Evolutionary conservation across 176 grass and related monocot genomes (phyloP), one percentile per base, ranked within the genome.

Genomic region (Triticum turgidum): DNA sequence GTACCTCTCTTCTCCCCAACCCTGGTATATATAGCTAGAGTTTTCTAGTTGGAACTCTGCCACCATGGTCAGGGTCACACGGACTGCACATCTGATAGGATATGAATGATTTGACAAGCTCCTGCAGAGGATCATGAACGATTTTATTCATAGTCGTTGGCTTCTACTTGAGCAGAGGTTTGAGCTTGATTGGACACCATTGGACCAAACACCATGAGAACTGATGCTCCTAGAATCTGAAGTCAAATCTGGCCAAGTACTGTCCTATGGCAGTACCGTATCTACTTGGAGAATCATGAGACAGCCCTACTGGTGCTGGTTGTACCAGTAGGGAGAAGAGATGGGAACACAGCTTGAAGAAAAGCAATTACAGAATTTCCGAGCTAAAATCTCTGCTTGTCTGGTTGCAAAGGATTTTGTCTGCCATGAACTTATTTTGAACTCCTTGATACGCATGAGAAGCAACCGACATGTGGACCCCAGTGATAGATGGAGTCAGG

Each of bases 21-120:
- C 39, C 71, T 64, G 56, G 71, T 91, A 88, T 88, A 78, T 91
- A 91, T 91, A 88, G 39, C 4, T 69, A 62, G 30, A 54, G 62
- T 77, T 14, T 69, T 84, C 45, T 71, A 61, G 47, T 38, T 45
- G 29, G 86, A 80, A 33, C 52, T 76, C 22, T 9, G 35, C 51
- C 38, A 65, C 69, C 38, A 85, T 33, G 17, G 22, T 76, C 18
- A 59, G 25, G 11, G 62, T 39, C 71, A 45, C 9, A 52, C 69
- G 51, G 20, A n/a, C 51, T 29, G 47, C 70, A 87, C 69, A 11
- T 74, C 34, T 18, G 32, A 14, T 76, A 37, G 82, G 81, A 85
- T 88, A 82, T 56, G 54, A 76, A 65, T 51, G 78, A 64, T n/a
- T 51, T 20, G 69, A 59, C 76, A 76, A 12, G 5, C 67, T 80